Base-by-base conservation (phyloP, 768 basidiomycete genomes). In the Boletellus ananas region DNA sequence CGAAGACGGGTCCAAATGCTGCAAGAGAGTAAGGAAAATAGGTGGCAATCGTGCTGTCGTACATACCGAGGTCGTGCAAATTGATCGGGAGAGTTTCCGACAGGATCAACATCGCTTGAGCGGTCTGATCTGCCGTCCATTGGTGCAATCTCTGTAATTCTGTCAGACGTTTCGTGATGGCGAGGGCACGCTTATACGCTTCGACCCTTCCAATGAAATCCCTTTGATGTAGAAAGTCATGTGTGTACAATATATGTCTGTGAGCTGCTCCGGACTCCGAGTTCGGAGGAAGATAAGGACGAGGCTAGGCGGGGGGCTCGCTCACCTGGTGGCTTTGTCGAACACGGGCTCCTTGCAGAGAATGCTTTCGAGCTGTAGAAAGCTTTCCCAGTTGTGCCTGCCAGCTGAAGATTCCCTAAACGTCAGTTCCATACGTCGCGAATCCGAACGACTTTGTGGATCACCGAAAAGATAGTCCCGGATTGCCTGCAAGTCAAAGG, bases 1-100 rank as follows among this genome's bases (percentile, higher is more conserved):
- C 57, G 47, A 90, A 76, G 12, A 90, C 81, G 3, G 87, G 87
- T 45, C 80, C 76, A 57, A 90, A 90, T 0, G 85, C 72, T 69
- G 37, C 3, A 6, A 43, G 10, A 16, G 16, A 16, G 12, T 38
- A 18, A 41, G 37, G 47, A 65, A 64, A 48, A 65, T 64, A 50
- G 71, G 67, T 23, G 71, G 34, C 18, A 31, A 9, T 35, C 35
- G 23, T n/a, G 25, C 21, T 18, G 16, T 29, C n/a, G 25, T 8
- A 25, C 50, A 52, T 29, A 70, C 72, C 76, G 3, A 68, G 45
- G 34, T 64, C 55, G 45, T 78, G 76, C 39, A 77, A 55, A 36
- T 45, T 45, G 17, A 85, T 74, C 0, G 85, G 78, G 9, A 81
- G 62, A 2, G 57, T 34, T 41, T 87, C 84, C 52, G 81, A 83